These are phyloP conservation scores for Phytopythium sindhum DNA, from an alignment of 352 stramenopile genomes.

Conservation along the genomic window DNA sequence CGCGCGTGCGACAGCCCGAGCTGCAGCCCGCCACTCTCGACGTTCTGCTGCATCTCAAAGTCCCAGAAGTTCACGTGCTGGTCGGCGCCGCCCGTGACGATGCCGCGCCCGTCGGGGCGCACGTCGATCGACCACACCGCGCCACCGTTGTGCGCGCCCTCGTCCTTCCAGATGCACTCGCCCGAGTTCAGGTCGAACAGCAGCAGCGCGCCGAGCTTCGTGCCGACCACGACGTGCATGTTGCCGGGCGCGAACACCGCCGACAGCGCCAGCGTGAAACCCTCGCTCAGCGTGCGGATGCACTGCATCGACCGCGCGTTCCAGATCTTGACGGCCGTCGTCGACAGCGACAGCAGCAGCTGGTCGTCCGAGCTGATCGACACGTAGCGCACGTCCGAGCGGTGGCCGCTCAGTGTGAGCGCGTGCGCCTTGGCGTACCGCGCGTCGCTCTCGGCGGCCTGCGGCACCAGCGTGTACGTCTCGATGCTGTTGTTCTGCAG, in stretches of 20 bases:
- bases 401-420: conserved; percentile 83
- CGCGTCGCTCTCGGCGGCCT: conserved; percentile 54
- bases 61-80: conserved; percentile 99
- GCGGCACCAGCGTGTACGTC: conserved; percentile 73
- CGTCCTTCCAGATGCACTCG: conserved; percentile 90
- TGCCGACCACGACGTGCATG: conserved; percentile 96
- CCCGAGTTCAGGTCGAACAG: conserved; percentile 95
- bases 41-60: conserved; percentile 88
- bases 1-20: conserved; percentile 93
- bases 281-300: conserved; percentile 85
- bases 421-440: conserved; percentile 64
- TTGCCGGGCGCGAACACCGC: conserved; percentile 95
- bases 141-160: conserved; percentile 88
- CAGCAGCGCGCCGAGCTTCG: conserved; percentile 93
- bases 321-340: conserved; percentile 90
- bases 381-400: conserved; percentile 90
- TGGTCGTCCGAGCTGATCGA: conserved; percentile 87
- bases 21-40: conserved; percentile 57
- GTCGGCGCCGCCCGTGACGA: conserved; percentile 96
- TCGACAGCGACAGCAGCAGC: conserved; percentile 87
- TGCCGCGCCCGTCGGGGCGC: conserved; percentile 84
- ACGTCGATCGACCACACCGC: conserved; percentile 98
- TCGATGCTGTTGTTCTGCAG: conserved; percentile 93
- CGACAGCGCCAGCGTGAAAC: conserved; percentile 88
- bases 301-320: conserved; percentile 89